A percentile compares a stretch with the other conserved stretches of the same genome.
Conservation (phyloP, 192 early-diverging fungal species). For the Coemansia furcata region DNA sequence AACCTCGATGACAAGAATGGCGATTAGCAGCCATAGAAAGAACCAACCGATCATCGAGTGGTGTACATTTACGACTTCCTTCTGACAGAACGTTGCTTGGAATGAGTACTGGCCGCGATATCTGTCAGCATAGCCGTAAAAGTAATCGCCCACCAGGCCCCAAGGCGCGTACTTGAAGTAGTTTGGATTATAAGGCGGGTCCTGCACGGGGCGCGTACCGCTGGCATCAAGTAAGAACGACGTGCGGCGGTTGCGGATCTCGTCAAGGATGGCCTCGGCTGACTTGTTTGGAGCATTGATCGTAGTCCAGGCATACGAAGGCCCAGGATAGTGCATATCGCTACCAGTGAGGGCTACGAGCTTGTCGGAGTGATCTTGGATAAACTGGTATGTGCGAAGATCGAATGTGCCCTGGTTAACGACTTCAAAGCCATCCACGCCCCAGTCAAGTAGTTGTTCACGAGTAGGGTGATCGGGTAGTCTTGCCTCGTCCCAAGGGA, state of each 20-base stretch:
- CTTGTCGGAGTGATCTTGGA: constrained; percentile 5
- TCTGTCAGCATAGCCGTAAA: constrained; percentile 59
- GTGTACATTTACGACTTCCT: constrained; percentile 50
- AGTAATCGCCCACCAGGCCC: constrained; percentile 50
- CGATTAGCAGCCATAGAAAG: constrained; percentile 17
- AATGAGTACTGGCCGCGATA: constrained; percentile 72
- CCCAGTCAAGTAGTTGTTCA: constrained; percentile 57
- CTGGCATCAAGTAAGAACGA: constrained; percentile 67
- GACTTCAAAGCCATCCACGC: constrained; percentile 74
- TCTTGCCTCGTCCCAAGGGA: constrained; percentile 55
- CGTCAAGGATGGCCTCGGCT: constrained; percentile 54
- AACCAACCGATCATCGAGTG: constrained; percentile 18
- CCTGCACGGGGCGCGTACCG: constrained; percentile 55
- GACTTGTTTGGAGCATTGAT: constrained; percentile 51
- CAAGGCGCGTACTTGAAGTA: constrained; percentile 50
- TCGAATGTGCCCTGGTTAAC: constrained; percentile 63
- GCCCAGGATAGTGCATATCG: constrained; percentile 64
- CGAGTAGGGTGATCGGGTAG: constrained; percentile 63
- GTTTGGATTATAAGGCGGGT: constrained; percentile 23
- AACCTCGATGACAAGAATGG: constrained; percentile 14
- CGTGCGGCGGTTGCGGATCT: constrained; percentile 57
- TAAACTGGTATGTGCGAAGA: constrained; percentile 53
- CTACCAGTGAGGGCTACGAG: constrained; percentile 60
- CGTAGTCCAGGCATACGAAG: constrained; percentile 62
- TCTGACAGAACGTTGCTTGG: constrained; percentile 63